Evolutionary conservation across 176 grass and related monocot species (phyloP).

Genomic region (Juncus effusus): DNA sequence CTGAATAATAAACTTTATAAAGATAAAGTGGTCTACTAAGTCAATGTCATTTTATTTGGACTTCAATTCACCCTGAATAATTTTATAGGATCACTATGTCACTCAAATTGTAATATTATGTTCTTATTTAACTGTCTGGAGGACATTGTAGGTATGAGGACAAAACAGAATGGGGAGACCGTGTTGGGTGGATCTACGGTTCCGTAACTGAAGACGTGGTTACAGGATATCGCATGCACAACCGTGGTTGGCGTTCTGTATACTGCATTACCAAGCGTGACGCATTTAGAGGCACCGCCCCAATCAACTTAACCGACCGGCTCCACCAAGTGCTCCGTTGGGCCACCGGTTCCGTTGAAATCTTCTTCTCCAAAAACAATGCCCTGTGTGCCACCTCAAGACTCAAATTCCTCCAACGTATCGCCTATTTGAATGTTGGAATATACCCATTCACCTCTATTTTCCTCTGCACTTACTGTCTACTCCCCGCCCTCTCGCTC

Average conservation of each 20-base stretch:
- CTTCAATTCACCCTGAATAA: too few species aligned
- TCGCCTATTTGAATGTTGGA: constrained; percentile 85
- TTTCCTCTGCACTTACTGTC: constrained; percentile 84
- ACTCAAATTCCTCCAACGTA: constrained; percentile 34
- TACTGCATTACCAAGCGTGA: constrained; percentile 39
- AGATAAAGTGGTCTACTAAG: too few species aligned
- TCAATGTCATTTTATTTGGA: too few species aligned
- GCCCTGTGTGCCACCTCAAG: constrained; percentile 27
- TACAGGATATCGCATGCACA: constrained; percentile 42
- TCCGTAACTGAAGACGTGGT: constrained; percentile 40
- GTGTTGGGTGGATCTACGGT: constrained; percentile 43
- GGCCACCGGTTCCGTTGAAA: constrained; percentile 41
- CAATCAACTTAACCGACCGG: constrained; percentile 33
- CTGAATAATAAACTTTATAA: too few species aligned
- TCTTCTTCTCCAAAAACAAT: constrained; percentile 42
- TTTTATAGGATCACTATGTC: not conserved
- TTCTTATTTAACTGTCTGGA: not conserved
- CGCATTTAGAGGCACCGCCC: constrained; percentile 34
- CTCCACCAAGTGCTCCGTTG: constrained; percentile 39
- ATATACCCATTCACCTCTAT: constrained; percentile 93
- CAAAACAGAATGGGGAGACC: constrained; percentile 38
- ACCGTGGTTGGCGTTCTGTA: constrained; percentile 39
- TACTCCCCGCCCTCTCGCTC: constrained; percentile 75
- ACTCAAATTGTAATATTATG: not conserved
- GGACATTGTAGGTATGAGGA: constrained; percentile 28